Base-by-base conservation (phyloP, 495 filamentous ascomycete genomes). In the Talaromyces thailandensis region DNA sequence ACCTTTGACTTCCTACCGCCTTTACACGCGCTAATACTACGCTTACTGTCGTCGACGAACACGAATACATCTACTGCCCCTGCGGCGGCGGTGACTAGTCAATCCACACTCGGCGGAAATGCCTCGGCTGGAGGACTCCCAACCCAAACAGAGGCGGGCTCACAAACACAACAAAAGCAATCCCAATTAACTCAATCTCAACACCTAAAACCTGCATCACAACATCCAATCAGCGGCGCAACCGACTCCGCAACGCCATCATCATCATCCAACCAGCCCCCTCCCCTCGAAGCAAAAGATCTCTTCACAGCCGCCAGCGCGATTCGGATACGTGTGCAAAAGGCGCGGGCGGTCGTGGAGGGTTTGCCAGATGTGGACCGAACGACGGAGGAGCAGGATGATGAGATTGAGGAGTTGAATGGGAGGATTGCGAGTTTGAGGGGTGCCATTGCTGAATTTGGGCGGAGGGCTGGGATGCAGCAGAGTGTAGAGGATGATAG, bases 1-100 rank as follows among this genome's bases (percentile, higher is more conserved):
- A 85, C 85, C 21, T 87, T 96, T 73, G 93, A 96, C 79, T 85
- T 91, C 64, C 80, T 97, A 56, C 92, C 94, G 58, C 83, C 91
- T 56, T 82, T 97, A 55, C 84, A 90, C 70, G 81, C 84, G 11
- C 83, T 96, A 66, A 82, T 97, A 52, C 78, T 85, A 62, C 89
- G 87, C 45, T 83, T 96, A 35, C 83, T 89, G 62, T 55, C 51
- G 2, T 14, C 51, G 26, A 55, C 51, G 16, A 25, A 55, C n/a
- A 26, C 51, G 14, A 28, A 23, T 50, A 3, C 51, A 1, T 55
- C 51, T 50, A 62, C 52, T 24, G 69, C 66, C 3, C 65, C 71
- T 21, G 48, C 62, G 21, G 51, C 70, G 24, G 28, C 70, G 1
- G 66, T 64, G 25, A 66, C 64, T 24, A 61, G 65, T 45, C 72